Base-by-base conservation (phyloP, 768 basidiomycete species). In the Suillus americanus region DNA sequence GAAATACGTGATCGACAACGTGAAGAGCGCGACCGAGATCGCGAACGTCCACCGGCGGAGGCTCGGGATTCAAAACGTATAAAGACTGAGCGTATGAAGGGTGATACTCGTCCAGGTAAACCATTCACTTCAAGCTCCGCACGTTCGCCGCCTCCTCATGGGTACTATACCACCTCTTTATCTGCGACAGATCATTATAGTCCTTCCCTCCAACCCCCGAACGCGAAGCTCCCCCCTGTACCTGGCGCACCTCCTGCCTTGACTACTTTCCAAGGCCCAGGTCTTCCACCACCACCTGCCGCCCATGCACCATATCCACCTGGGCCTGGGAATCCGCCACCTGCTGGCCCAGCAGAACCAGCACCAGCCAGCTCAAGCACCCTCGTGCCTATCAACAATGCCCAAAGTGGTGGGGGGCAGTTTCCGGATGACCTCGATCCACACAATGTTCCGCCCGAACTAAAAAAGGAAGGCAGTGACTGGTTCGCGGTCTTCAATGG, bases 1-100 rank as follows among this genome's bases (percentile, higher is more conserved):
- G 76, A 83, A 41, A 68, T 74, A 53, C 72, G 80, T 40, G 75
- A 79, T n/a, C 66, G 78, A 51, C 75, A 78, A 51, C 62, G 80
- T 46, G 75, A 78, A 46, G 72, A 77, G 62, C 74, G 79, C 56
- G 82, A 84, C 60, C 75, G 81, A 55, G 83, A 83, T 1, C 75
- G 84, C 30, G 83, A 83, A n/a, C 76, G 81, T 16, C 75, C 81
- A 6, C 65, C 67, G 6, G 79, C 80, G 64, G 81, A 83, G 65
- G 73, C 66, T 20, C 78, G 88, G 48, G 89, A 90, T 65, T 77
- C 84, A 18, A 89, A 89, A 74, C 81, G 89, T 60, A 78, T 85
- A 65, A 89, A 89, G 73, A 79, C 81, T 3, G 82, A 87, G 65
- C 78, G 82, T 61, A 77, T 78, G 72, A 82, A 83, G 69, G 69